Evolutionary conservation across 1,284 basidiomycete genomes (phyloP), one percentile per base, ranked within the genome.

Genomic region (Salmacisia buchloeana): DNA sequence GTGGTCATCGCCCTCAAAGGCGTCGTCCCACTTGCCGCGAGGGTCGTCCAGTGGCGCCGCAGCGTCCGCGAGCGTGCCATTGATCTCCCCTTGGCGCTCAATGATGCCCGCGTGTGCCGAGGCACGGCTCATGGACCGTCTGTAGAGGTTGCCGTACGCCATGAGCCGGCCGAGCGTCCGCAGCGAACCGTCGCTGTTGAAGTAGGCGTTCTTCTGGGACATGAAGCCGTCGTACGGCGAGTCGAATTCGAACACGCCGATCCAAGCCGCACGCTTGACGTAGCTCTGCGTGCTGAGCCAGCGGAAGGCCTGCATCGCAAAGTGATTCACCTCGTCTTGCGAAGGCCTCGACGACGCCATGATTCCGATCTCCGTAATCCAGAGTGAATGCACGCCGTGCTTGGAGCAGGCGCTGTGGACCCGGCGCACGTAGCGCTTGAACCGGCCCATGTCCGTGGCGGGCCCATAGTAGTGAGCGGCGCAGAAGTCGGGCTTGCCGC

Each of bases 401-500:
- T 70, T 36, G 46, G 23, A 27, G 46, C 46, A 52, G 9, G 46
- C 29, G 46, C 23, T 52, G 63, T 73, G 65, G 7, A 76, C 69
- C 12, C 49, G 59, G 34, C 58, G 43, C 36, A 77, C 65, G 68
- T 69, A 78, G 4, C 58, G 61, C 35, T 67, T 72, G 23, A 77
- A 67, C 49, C 69, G 65, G 61, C 66, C 69, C 23, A 74, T 60
- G 58, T 78, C 76, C 10, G 59, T 60, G 61, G 64, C 67, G 18
- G 68, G 63, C 5, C 76, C 76, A 63, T 79, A 79, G 71, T 73
- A 79, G 67, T 79, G 77, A 18, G 75, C 43, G 1, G 77, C 72
- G 23, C 74, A 66, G 58, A 78, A 78, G 59, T 68, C 67, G 35
- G 73, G 66, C 25, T 76, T 63, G 63, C 71, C 74, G 7, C 73